Evolutionary conservation across 305 asterid species (phyloP), one percentile per base, ranked within the genome.

Genomic region (Fraxinus albicans): DNA sequence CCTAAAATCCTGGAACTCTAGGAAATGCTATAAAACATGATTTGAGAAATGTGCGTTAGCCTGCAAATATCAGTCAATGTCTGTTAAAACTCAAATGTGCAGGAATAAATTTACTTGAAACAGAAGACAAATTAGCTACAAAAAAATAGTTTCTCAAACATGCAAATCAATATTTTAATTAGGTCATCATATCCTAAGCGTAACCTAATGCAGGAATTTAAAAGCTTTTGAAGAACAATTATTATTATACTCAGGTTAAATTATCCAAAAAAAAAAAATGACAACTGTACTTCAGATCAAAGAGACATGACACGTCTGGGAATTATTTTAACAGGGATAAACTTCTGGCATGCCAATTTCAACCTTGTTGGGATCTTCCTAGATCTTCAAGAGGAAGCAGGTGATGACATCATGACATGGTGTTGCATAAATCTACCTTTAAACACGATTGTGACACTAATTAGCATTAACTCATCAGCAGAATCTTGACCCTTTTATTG

Each of bases 1-100:
- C 78, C 70, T 35, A 31, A 55, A 50, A n/a, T 40, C 29, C 1
- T 21, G 77, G 21, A 81, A 42, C 83, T 80, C 84, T 63, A 31
- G 44, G 69, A 74, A 58, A 80, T 60, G 77, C 86, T 87, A 83
- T 35, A 35, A 23, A 76, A 80, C 87, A 78, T 81, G 47, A 83
- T 86, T 80, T 7, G 85, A 81, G 84, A 81, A 89, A 88, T 89
- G 87, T 85, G 84, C 77, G 69, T 81, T 76, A 76, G 63, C 55
- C 75, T 82, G 50, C 34, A 50, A 73, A 53, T 36, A 0, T 33
- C 47, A 78, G 78, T 74, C 38, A 76, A 17, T 79, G 33, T 63
- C 10, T 2, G 78, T 70, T 27, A 40, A 31, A 81, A 72, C 84
- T 44, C 72, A 75, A 50, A 72, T 67, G 72, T 17, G 25, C 44